Percentiles rank a stretch among this genome's conserved stretches.
Evolutionary conservation across 768 basidiomycete species (phyloP).

Genomic region (Multifurca ochricompacta): DNA sequence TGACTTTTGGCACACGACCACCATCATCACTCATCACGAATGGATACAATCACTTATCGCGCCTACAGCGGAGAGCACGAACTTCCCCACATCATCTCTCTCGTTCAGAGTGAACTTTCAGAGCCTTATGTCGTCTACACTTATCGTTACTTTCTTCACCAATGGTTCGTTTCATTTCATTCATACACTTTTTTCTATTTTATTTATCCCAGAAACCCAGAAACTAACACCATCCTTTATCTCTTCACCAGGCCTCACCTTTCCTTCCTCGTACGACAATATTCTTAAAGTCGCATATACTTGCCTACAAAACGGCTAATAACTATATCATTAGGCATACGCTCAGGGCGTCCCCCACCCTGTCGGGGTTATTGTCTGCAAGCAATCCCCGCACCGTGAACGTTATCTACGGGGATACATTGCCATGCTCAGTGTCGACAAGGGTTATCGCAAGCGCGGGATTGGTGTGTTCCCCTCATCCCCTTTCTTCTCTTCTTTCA

Average conservation of each 20-base stretch:
- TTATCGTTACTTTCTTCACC: slow-evolving; percentile 92
- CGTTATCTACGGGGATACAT: slow-evolving; percentile 86
- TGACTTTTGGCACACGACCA: not conserved
- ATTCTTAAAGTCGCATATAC: not conserved
- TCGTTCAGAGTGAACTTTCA: slow-evolving; percentile 87
- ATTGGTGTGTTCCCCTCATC: slow-evolving; percentile 82
- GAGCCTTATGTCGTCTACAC: slow-evolving; percentile 97
- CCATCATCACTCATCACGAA: not conserved
- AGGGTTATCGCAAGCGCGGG: slow-evolving; percentile 85
- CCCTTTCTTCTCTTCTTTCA: not conserved
- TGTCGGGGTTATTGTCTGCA: slow-evolving; percentile 93
- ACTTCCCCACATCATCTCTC: slow-evolving; percentile 73
- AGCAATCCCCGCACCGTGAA: slow-evolving; percentile 83
- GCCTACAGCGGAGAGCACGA: slow-evolving; percentile 71
- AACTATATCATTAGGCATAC: not conserved
- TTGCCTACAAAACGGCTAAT: not conserved
- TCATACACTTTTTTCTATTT: no score
- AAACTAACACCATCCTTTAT: slow-evolving; percentile 24
- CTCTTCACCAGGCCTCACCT: slow-evolving; percentile 68
- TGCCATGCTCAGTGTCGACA: slow-evolving; percentile 92
- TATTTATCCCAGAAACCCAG: slow-evolving; percentile 21
- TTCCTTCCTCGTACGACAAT: slow-evolving; percentile 56
- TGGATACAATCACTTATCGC: slow-evolving; percentile 41
- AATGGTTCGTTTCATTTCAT: slow-evolving; percentile 69
- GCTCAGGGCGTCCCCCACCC: slow-evolving; percentile 32